Evolutionary conservation across 2,329 filamentous ascomycete species (phyloP).

Genomic region (Colletotrichum euphorbiae): DNA sequence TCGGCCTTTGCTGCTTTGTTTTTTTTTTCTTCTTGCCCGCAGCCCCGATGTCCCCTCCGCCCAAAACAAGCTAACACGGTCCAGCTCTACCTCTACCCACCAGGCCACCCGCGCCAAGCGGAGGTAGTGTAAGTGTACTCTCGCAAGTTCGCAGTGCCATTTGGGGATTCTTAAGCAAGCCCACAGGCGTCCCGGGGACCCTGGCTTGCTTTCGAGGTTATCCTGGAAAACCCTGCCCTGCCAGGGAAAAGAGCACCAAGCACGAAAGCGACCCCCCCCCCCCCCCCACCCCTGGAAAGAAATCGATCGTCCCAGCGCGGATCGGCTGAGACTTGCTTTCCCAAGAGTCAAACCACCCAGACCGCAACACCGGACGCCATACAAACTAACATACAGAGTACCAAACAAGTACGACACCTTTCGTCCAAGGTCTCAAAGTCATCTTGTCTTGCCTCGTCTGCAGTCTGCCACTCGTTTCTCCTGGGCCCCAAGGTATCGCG

Average conservation of each 20-base stretch:
- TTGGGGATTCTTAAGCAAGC: slow-evolving; percentile 7
- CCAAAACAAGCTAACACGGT: slow-evolving; percentile 26
- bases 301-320: slow-evolving; percentile 45
- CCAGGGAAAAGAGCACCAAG: slow-evolving; percentile 1
- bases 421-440: no score
- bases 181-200: slow-evolving; percentile 7
- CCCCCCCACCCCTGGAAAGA: no score
- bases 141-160: neutral
- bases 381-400: no score
- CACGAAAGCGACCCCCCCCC: neutral
- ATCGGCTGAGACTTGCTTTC: slow-evolving; percentile 47
- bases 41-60: slow-evolving; percentile 3
- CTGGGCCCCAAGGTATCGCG: neutral
- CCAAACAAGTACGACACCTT: no score
- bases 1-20: slow-evolving; percentile 30
- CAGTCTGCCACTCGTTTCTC: slow-evolving; percentile 1
- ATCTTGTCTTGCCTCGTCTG: no score
- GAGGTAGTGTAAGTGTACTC: neutral
- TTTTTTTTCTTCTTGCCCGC: slow-evolving; percentile 20
- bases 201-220: neutral
- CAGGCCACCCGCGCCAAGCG: neutral
- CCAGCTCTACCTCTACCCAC: neutral
- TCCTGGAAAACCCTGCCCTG: slow-evolving; percentile 5
- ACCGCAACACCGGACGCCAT: neutral
- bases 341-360: slow-evolving; percentile 2